Percentiles rank a stretch among this genome's conserved stretches.
phyloP scores from a whole-genome alignment of 371 early-diverging fungal genomes.

The Lichtheimia ramosa region DNA sequence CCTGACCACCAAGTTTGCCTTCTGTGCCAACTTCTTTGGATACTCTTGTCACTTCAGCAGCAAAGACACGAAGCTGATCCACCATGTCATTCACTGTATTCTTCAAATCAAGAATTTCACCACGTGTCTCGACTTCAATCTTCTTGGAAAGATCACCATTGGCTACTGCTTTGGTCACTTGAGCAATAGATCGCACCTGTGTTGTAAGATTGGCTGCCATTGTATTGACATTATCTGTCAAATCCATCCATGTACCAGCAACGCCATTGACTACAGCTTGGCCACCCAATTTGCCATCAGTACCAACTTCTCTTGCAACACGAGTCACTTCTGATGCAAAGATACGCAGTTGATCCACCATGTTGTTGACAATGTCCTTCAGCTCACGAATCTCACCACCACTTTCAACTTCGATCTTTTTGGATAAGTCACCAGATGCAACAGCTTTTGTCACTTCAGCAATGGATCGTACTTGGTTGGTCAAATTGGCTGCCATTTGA shows the following conservation, averaged over 20 bases:
- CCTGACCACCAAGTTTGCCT: slow-evolving; percentile 49
- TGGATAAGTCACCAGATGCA: slow-evolving; percentile 56
- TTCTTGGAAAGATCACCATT: slow-evolving; percentile 51
- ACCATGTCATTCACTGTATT: slow-evolving; percentile 40
- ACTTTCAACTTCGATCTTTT: slow-evolving; percentile 62
- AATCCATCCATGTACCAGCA: slow-evolving; percentile 65
- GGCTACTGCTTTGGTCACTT: slow-evolving; percentile 61
- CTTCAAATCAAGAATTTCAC: slow-evolving; percentile 48
- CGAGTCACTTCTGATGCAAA: slow-evolving; percentile 45
- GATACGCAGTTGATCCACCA: slow-evolving; percentile 33
- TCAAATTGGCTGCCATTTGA: slow-evolving; percentile 51
- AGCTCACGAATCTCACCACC: slow-evolving; percentile 60
- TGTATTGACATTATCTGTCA: slow-evolving; percentile 65
- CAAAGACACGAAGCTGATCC: slow-evolving; percentile 55
- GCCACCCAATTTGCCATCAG: slow-evolving; percentile 57
- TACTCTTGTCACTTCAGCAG: slow-evolving; percentile 53
- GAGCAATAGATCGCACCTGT: slow-evolving; percentile 60
- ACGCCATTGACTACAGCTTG: slow-evolving; percentile 54
- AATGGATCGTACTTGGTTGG: slow-evolving; percentile 55
- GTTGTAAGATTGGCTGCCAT: slow-evolving; percentile 64
- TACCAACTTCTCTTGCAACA: slow-evolving; percentile 54
- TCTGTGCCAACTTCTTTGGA: slow-evolving; percentile 56
- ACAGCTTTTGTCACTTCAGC: slow-evolving; percentile 54
- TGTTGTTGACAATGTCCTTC: slow-evolving; percentile 19
- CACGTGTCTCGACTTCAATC: slow-evolving; percentile 34